Evolutionary conservation across 2,329 filamentous ascomycete genomes (phyloP), one percentile per base, ranked within the genome.

Genomic region (Davidsoniella neocaledoniae): DNA sequence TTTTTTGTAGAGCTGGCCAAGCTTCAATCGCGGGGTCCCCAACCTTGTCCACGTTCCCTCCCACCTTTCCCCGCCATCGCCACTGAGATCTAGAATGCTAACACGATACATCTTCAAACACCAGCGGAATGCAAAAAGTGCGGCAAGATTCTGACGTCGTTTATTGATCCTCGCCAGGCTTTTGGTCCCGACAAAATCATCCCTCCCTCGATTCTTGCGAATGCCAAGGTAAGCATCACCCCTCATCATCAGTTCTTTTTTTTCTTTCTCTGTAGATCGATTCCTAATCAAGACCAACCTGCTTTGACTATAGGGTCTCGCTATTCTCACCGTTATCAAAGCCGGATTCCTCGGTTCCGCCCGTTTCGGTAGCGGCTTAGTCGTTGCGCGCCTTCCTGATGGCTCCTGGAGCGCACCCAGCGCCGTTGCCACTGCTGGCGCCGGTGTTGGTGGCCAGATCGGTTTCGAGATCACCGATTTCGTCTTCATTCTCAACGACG

Each of bases 111-210:
- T 33, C 10, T 39, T 21, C 38, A 10, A 21, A 42, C 38, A 33
- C 57, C 66, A 95, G 90, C 86, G 70, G 91, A 98, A 70, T 96
- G 91, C 70, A 91, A 83, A 66, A 98, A 98, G 68, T 91, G 87
- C 63, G 84, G 84, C 62, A 94, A 94, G 72, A 96, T 96, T 60
- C 76, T 98, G 58, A 77, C 84, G 43, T 94, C 88, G 10, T 98
- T 98, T 64, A 77, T 96, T 63, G 91, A 96, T 63, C 91, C 91
- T 17, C 77, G 81, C 61, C 90, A 96, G 69, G 70, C 90, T 17
- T 94, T 96, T 64, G 87, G 90, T 5, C 90, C 91, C 50, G 91
- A 96, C 66, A 96, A 96, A 66, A 81, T 98, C 63, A 98, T 98
- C 58, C 91, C 91, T 46, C 88, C 90, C 6, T 76, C 81, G 48